Base-by-base conservation (phyloP, 208 protist genomes). In the Trypanosoma cruzi region DNA sequence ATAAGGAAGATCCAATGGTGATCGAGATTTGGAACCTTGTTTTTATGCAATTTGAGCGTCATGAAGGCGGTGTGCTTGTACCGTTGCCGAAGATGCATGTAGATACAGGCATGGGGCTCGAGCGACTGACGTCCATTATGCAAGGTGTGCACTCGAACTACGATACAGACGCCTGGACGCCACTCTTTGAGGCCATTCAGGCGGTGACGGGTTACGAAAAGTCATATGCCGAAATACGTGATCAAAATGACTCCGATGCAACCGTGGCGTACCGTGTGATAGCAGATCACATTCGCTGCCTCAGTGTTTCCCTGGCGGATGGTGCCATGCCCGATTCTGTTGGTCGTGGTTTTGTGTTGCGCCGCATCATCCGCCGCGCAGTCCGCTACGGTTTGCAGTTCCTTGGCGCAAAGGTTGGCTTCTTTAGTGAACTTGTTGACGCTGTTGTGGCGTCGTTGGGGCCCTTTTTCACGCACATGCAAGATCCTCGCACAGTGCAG, bases 1-100 rank as follows among this genome's bases (percentile, higher is more conserved):
- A 99, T 90, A 85, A 89, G 65, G 98, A 99, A 75, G 98, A 99
- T 79, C 99, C 99, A 32, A 94, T 98, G 78, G 97, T 99, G 24
- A 79, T 99, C 37, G 98, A 99, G 81, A 96, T 99, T 52, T 99
- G 99, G 98, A 99, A 99, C 81, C 76, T 99, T n/a, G 99, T 99
- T 57, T 99, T 99, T 77, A 99, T 99, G 69, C 97, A 99, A 90
- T 99, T 93, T 82, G 99, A 99, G 79, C 81, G 98, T 56, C 95
- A 97, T 62, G 68, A 68, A 11, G 97, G 98, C 69, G 87, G 95
- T 54, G 58, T 60, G 16, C 86, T 99, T 24, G 62, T 85, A 42
- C 73, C 57, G 42, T 84, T 99, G 44, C 98, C 97, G 34, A 82
- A 83, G 57, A 91, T 96, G 70, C 96, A 99, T 76, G 95, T 99